Evolutionary conservation across 139 green algal species (phyloP), one percentile per base, ranked within the genome.

Genomic region (Chlorella sp.): DNA sequence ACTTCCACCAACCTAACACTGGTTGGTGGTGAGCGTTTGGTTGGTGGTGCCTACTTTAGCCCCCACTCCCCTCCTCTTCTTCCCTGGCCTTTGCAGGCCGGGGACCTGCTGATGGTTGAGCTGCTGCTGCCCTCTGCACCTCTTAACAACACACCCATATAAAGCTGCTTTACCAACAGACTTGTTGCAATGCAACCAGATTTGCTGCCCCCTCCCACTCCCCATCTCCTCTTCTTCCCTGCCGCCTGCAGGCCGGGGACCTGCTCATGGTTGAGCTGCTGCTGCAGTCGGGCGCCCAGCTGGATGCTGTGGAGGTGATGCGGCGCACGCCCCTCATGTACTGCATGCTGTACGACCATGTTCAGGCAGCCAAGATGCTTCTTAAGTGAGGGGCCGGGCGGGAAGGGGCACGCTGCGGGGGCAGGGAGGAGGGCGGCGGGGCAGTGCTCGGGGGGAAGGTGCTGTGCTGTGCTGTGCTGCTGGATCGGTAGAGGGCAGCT

Each of bases 231-330:
- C 0, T 22, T 57, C 40, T 30, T 37, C 30, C 28, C 28, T 18
- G 24, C 7, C 15, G 39, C 28, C 21, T 77, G 36, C 88, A 91
- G 83, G 39, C 69, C 22, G 88, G 84, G 18, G 36, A 60, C 34
- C 57, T 42, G 37, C 36, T 89, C 37, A 34, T 90, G 83, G 57
- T 88, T 48, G 90, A 91, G 81, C 57, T 93, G 73, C 87, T 93
- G 60, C 80, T 93, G 60, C 88, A 91, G 64, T 53, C 88, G 11
- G 88, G 88, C 16, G 87, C 82, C 30, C 36, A 57, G 21, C 77
- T 87, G 22, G 91, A 91, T 36, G 68, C 87, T 1, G 39, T 80
- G 34, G 91, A 93, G 36, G 91, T 87, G 30, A 88, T 86, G 48
- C 60, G 87, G 0, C 87, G 91, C 60, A 78, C 81, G 1, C 91